Evolutionary conservation across 495 filamentous ascomycete genomes (phyloP).

Genomic region (Neurospora sp.): DNA sequence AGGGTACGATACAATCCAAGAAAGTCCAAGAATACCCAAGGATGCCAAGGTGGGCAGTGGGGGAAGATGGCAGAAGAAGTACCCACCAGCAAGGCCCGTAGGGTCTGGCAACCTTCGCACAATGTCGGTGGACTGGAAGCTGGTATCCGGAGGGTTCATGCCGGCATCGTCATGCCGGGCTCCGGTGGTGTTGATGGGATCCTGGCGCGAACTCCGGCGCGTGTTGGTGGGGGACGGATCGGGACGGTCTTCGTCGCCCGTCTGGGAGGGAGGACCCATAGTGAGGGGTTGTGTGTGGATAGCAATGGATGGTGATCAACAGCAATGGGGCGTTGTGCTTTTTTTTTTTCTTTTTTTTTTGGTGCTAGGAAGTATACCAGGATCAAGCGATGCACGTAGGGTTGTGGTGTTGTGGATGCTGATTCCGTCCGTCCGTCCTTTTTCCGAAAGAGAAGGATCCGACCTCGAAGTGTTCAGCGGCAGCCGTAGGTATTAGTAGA

Average conservation of each 20-base stretch:
- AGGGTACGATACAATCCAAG: neutral
- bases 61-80: neutral
- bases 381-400: neutral
- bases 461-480: neutral
- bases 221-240: slow-evolving; percentile 35
- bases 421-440: neutral
- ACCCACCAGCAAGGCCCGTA: slow-evolving; percentile 26
- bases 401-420: neutral
- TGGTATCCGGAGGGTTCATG: slow-evolving; percentile 21
- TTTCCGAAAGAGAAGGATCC: neutral
- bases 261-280: slow-evolving; percentile 31
- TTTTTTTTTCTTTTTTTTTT: neutral
- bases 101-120: slow-evolving; percentile 36
- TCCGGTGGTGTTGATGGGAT: slow-evolving; percentile 10
- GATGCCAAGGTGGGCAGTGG: neutral
- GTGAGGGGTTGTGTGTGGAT: slow-evolving; percentile 1
- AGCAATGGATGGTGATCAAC: neutral
- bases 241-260: slow-evolving; percentile 19
- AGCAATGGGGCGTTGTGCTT: neutral
- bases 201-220: slow-evolving; percentile 23
- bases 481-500: neutral
- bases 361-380: slow-evolving; percentile 2
- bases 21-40: neutral
- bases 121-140: slow-evolving; percentile 38
- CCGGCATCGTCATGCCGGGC: neutral